Evolutionary conservation across 2,329 filamentous ascomycete genomes (phyloP).

Genomic region (Beauveria sp.): DNA sequence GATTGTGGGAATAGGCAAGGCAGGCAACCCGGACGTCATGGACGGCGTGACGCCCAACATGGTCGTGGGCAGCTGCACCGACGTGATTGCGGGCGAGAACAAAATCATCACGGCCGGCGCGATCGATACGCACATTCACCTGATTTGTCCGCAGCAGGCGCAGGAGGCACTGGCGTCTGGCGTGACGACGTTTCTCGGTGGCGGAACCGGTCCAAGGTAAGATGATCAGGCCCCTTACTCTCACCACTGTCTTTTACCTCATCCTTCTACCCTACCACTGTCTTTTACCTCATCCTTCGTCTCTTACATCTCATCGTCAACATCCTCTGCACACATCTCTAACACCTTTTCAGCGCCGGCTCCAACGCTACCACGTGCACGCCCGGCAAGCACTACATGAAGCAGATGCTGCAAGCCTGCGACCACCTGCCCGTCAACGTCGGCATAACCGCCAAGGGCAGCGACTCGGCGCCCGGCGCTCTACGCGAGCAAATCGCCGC

Average conservation of each 20-base stretch:
- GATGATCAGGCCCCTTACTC: constrained; percentile 10
- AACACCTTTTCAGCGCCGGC: not conserved
- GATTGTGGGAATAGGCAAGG: constrained; percentile 87
- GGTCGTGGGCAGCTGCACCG: constrained; percentile 80
- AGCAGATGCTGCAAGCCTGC: constrained; percentile 82
- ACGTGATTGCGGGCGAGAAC: constrained; percentile 84
- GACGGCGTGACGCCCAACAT: constrained; percentile 71
- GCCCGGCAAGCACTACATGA: constrained; percentile 73
- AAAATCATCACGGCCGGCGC: constrained; percentile 88
- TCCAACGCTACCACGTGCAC: constrained; percentile 81
- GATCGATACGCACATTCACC: constrained; percentile 85
- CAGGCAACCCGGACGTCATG: constrained; percentile 97
- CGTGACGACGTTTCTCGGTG: constrained; percentile 83
- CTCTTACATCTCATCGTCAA: not conserved
- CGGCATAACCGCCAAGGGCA: constrained; percentile 89
- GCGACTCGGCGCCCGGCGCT: constrained; percentile 63
- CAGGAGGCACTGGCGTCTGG: constrained; percentile 77
- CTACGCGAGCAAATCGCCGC: constrained; percentile 75
- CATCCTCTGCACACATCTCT: not conserved
- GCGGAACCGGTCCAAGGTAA: constrained; percentile 80
- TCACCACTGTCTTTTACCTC: not conserved
- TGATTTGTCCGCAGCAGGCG: constrained; percentile 90
- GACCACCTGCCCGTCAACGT: constrained; percentile 78
- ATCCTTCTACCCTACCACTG: too few relatives aligned
- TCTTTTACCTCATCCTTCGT: not conserved